phyloP scores from a whole-genome alignment of 2,329 filamentous ascomycete genomes.

The Blastomyces silverae region DNA sequence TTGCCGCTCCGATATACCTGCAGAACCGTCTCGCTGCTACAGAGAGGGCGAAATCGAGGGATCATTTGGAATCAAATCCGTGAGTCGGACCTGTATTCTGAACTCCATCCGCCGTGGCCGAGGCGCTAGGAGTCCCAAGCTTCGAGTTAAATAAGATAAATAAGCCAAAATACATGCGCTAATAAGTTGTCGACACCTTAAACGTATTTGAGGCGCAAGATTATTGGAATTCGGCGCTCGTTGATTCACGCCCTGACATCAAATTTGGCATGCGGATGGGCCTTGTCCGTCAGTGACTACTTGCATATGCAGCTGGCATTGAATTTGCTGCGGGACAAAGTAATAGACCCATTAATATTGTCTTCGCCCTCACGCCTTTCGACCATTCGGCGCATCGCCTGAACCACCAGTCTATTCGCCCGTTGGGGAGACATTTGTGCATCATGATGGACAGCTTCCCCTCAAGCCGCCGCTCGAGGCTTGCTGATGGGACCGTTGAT shows the following conservation, averaged over 20 bases:
- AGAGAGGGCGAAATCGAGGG: neutral
- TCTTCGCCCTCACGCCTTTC: neutral
- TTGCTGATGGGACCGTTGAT: constrained; percentile 6
- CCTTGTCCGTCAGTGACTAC: neutral
- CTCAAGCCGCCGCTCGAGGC: neutral
- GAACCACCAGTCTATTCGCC: neutral
- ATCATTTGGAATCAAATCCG: neutral
- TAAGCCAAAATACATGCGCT: neutral
- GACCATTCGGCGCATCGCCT: neutral
- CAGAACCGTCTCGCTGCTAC: neutral
- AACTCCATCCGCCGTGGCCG: neutral
- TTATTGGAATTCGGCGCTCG: neutral
- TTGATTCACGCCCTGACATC: neutral
- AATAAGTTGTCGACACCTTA: neutral
- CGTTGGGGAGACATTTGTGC: neutral
- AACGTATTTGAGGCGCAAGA: neutral
- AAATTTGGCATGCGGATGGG: neutral
- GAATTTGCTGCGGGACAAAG: constrained; percentile 2
- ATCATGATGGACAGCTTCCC: constrained; percentile 8
- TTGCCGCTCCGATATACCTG: neutral
- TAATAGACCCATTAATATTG: neutral
- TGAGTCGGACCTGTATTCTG: neutral
- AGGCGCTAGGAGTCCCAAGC: neutral
- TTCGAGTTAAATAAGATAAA: neutral
- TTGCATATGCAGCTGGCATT: constrained; percentile 7